Base-by-base conservation (phyloP, 352 stramenopile species). In the Lagenidium giganteum region DNA sequence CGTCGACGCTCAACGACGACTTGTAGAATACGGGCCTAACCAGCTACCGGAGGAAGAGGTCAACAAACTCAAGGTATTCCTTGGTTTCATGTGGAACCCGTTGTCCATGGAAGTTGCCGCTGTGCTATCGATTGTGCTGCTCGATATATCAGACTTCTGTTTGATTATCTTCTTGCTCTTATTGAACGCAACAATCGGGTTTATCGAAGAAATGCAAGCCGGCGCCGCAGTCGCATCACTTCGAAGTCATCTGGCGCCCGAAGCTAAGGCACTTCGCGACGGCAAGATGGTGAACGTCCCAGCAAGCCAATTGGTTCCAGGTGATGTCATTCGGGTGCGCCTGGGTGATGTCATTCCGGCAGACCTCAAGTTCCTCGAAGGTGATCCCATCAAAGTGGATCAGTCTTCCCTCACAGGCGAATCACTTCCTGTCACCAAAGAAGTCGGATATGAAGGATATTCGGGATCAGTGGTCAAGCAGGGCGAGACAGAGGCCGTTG, bases 341-440 rank as follows among this genome's bases (percentile, higher is more conserved):
- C 51, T 95, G 5, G 93, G 94, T 43, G 88, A 97, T 46, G 85
- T 95, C 29, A 83, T 98, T 42, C 94, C 94, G 8, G 89, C 89
- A 14, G 93, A 98, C 61, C 42, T 93, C 37, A 85, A 87, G 66
- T 83, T 89, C 60, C 66, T 93, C 21, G 74, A 89, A 34, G 81
- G 81, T 14, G 77, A 93, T 26, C 27, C 61, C 16, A 43, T 97
- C 42, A 87, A 95, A 46, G 84, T 95, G 18, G 82, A 95, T 47
- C 85, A 97, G 64, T 91, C 92, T 29, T 94, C 88, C 25, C 70
- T 98, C 11, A 98, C 93, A 32, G 93, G 93, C 43, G 93, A 98
- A 64, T 96, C 90, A 30, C 67, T 98, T 26, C 87, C 92, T 23
- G 92, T 97, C 45, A 90, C 84, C 28, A 91, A 90, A 72, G 62